phyloP scores from a whole-genome alignment of 805 yeast genomes.

The Kodamaea sagamina region DNA sequence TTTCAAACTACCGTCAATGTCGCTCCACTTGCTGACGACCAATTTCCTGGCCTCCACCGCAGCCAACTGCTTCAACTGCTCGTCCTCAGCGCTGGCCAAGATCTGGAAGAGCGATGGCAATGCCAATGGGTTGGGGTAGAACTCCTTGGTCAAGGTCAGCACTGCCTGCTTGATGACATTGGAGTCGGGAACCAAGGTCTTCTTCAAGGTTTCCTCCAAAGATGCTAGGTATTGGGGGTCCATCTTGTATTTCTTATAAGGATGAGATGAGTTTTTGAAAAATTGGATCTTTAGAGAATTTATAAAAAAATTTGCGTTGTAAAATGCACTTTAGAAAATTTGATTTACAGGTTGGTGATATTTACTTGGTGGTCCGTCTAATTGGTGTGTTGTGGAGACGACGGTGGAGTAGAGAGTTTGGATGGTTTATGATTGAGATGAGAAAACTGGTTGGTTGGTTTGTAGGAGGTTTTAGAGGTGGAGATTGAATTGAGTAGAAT shows the following conservation, averaged over 20 bases:
- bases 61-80: slow-evolving; percentile 84
- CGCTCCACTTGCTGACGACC: slow-evolving; percentile 69
- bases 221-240: slow-evolving; percentile 68
- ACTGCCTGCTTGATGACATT: slow-evolving; percentile 83
- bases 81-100: slow-evolving; percentile 66
- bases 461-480: no score
- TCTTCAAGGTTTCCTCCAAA: slow-evolving; percentile 76
- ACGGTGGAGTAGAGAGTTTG: neutral
- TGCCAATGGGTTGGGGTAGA: slow-evolving; percentile 68
- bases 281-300: slow-evolving; percentile 3
- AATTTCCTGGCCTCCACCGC: slow-evolving; percentile 94
- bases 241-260: slow-evolving; percentile 39
- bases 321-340: neutral
- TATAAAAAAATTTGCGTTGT: slow-evolving; percentile 1
- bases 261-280: slow-evolving; percentile 7
- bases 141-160: slow-evolving; percentile 66
- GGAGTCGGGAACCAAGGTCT: slow-evolving; percentile 80
- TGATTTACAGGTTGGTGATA: slow-evolving; percentile 4
- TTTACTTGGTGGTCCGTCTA: slow-evolving; percentile 4
- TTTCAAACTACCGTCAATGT: slow-evolving; percentile 50
- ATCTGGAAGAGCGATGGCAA: slow-evolving; percentile 84
- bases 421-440: no score
- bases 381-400: slow-evolving; percentile 9
- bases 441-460: neutral
- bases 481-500: no score